phyloP scores from a whole-genome alignment of 176 grass and related monocot genomes.

The Cenchrus americanus region DNA sequence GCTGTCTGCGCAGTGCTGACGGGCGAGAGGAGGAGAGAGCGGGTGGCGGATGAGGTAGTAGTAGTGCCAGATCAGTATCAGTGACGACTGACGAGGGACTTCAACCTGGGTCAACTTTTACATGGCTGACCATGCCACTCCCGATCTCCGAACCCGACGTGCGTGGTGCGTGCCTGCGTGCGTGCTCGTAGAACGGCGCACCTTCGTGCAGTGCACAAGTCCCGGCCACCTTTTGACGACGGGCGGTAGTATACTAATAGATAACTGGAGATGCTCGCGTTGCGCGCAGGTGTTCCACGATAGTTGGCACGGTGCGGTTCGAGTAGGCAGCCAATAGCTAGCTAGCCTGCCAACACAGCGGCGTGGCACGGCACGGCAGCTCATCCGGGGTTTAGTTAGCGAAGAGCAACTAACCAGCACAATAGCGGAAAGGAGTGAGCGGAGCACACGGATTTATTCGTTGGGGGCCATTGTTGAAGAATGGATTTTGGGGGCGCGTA shows the following conservation, averaged over 20 bases:
- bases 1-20: neutral
- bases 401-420: neutral
- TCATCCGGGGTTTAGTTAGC: neutral
- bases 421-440: constrained; percentile 23
- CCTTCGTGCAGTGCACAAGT: neutral
- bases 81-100: too few species aligned
- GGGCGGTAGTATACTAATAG: neutral
- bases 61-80: neutral
- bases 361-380: constrained; percentile 8
- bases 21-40: neutral
- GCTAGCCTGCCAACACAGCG: neutral
- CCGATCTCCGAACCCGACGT: neutral
- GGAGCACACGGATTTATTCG: constrained; percentile 13
- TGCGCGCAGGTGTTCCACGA: constrained; percentile 36
- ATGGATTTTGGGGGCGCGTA: neutral
- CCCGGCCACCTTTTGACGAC: constrained; percentile 10
- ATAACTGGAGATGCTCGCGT: neutral
- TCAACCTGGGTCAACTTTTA: neutral
- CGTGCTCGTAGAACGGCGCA: constrained; percentile 30
- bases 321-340: constrained; percentile 7
- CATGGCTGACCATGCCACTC: constrained; percentile 28
- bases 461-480: neutral
- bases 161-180: neutral
- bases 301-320: constrained; percentile 8
- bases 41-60: neutral